These are phyloP conservation scores for Pseudoscleropodium purum DNA, from an alignment of 225 moss, liverwort and hornwort genomes.

Conservation along the genomic window DNA sequence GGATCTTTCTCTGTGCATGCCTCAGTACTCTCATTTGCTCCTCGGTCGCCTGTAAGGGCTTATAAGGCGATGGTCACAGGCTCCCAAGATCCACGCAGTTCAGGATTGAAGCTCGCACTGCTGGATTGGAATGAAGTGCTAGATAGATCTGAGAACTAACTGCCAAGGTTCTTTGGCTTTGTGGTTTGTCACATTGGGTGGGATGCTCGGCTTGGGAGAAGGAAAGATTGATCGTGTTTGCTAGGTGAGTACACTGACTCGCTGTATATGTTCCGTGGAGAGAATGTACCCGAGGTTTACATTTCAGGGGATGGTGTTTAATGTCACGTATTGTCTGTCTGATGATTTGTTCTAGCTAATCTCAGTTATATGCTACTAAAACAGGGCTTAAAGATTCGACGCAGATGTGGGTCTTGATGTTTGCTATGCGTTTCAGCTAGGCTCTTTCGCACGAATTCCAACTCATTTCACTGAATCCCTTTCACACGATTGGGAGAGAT, in stretches of 20 bases:
- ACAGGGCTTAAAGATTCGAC: background rate
- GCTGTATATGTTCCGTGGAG: background rate
- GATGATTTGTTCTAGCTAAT: background rate
- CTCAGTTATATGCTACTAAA: background rate
- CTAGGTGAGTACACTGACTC: background rate
- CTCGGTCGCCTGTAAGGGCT: background rate
- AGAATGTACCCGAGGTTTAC: background rate
- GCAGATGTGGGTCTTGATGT: background rate
- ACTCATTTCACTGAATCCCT: background rate
- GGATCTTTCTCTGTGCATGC: background rate
- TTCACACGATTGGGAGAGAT: background rate
- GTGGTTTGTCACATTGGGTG: background rate
- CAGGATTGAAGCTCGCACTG: background rate
- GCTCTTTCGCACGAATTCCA: background rate
- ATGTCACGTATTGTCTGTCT: background rate
- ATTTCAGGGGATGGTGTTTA: background rate
- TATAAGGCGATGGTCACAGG: background rate
- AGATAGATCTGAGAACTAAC: background rate
- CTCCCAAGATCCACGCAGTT: background rate
- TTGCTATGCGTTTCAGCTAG: background rate
- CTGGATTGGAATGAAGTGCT: background rate
- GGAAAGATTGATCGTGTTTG: background rate
- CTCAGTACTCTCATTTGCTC: background rate
- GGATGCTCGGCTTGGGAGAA: background rate
- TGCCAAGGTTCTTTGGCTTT: background rate